Evolutionary conservation across 2,329 filamentous ascomycete species (phyloP).

Genomic region (Penicillium concentricum): DNA sequence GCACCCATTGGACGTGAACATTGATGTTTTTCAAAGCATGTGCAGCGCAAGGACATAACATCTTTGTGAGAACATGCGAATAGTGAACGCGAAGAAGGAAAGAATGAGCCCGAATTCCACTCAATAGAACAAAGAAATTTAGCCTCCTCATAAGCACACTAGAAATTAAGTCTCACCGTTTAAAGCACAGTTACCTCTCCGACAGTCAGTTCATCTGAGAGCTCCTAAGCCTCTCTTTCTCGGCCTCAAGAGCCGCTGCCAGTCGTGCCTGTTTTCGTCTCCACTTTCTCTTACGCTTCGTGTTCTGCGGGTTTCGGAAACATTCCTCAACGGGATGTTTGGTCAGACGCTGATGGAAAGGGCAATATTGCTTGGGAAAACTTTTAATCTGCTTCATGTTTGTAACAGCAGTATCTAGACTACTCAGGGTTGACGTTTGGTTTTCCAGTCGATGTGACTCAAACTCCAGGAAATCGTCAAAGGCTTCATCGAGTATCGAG

Average conservation of each 20-base stretch:
- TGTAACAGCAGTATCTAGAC: neutral
- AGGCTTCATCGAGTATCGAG: neutral
- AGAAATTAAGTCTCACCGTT: neutral
- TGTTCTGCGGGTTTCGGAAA: neutral
- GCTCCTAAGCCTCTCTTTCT: neutral
- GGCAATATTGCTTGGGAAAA: neutral
- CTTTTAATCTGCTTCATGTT: neutral
- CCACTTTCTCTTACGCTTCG: neutral
- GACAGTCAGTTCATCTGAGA: neutral
- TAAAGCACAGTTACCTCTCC: neutral
- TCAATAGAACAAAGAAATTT: neutral
- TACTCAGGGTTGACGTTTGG: neutral
- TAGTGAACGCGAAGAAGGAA: neutral
- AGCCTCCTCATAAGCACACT: neutral
- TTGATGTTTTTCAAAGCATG: neutral
- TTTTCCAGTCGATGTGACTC: neutral
- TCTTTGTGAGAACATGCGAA: neutral
- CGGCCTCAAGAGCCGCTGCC: neutral
- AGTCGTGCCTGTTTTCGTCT: neutral
- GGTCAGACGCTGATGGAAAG: neutral
- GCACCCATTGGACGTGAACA: neutral
- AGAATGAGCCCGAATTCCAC: neutral
- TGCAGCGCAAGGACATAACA: too few species aligned
- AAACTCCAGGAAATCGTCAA: neutral
- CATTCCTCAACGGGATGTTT: neutral